A percentile compares a stretch with the other conserved stretches of the same genome.
These are phyloP conservation scores for Cystobasidium slooffiae DNA, from an alignment of 1,284 basidiomycete genomes.

Conservation along the genomic window DNA sequence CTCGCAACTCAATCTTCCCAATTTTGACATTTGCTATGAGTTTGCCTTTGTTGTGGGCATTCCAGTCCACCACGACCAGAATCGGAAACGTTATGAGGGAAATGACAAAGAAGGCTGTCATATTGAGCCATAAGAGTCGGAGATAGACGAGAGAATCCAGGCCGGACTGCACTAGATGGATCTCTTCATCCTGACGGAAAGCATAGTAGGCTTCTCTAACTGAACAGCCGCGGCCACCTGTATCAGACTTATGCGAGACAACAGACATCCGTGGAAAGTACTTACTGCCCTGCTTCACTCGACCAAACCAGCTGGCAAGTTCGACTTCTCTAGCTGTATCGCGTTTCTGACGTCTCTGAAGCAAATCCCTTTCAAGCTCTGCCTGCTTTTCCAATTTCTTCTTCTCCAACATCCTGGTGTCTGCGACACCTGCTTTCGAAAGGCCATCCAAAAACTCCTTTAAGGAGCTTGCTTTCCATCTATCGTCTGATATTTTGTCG, in stretches of 20 bases:
- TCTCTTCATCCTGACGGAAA: neutral
- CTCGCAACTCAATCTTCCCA: conserved; percentile 12
- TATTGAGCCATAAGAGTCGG: conserved; percentile 24
- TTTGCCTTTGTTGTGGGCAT: conserved; percentile 28
- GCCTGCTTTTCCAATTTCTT: neutral
- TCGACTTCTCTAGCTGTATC: neutral
- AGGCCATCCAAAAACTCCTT: no score
- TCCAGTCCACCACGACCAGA: conserved; percentile 31
- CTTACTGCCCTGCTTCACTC: conserved; percentile 22
- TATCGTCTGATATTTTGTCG: neutral
- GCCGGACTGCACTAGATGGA: conserved; percentile 30
- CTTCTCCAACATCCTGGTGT: neutral
- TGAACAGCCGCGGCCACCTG: neutral
- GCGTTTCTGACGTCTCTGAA: neutral
- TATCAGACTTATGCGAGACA: neutral
- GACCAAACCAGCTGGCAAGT: neutral
- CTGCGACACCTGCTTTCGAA: no score
- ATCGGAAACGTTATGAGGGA: conserved; percentile 8
- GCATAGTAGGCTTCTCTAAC: conserved; percentile 14
- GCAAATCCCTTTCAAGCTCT: neutral
- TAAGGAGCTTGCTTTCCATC: neutral
- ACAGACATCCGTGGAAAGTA: neutral
- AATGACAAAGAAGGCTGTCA: conserved; percentile 21
- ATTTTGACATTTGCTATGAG: conserved; percentile 4
- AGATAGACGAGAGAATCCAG: conserved; percentile 36